Conservation (phyloP, 345 rosid species). For the Eucalyptus cloeziana region DNA sequence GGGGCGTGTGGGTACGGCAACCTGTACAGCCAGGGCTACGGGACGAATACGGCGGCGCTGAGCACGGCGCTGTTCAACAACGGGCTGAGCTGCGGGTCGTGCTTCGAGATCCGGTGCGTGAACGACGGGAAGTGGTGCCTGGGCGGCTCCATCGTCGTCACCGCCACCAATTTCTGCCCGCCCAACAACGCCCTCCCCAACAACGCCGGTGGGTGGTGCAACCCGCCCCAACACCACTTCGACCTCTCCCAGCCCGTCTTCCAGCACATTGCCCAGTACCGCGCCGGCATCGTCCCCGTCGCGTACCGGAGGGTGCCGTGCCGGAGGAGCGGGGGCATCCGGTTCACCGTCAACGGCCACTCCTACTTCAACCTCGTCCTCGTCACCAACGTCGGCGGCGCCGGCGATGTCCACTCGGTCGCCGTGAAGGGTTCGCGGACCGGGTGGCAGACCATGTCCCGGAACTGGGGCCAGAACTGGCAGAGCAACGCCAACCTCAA, state of each 20-base stretch:
- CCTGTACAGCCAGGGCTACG: slow-evolving; percentile 73
- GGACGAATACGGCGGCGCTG: slow-evolving; percentile 71
- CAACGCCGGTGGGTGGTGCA: slow-evolving; percentile 81
- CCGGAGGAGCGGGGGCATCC: slow-evolving; percentile 53
- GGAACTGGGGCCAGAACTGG: slow-evolving; percentile 92
- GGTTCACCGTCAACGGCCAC: slow-evolving; percentile 74
- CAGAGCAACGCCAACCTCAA: slow-evolving; percentile 58
- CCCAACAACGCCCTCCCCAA: slow-evolving; percentile 74
- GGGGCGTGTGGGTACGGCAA: slow-evolving; percentile 87
- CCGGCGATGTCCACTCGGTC: slow-evolving; percentile 62
- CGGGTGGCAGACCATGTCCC: slow-evolving; percentile 72
- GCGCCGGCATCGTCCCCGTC: slow-evolving; percentile 69
- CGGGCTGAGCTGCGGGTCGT: slow-evolving; percentile 72
- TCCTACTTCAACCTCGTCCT: slow-evolving; percentile 72
- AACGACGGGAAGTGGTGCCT: slow-evolving; percentile 62
- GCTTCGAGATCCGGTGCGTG: slow-evolving; percentile 56
- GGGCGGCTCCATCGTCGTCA: slow-evolving; percentile 53
- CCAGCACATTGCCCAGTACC: slow-evolving; percentile 79
- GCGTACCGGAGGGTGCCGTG: slow-evolving; percentile 65
- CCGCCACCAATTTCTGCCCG: slow-evolving; percentile 82
- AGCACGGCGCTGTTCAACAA: slow-evolving; percentile 75
- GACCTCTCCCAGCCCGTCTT: slow-evolving; percentile 79
- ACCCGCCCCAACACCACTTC: slow-evolving; percentile 73
- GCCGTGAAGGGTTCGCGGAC: slow-evolving; percentile 54
- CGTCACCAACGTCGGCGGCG: slow-evolving; percentile 75